Percentiles rank a stretch among this genome's conserved stretches.
Evolutionary conservation across 2,329 filamentous ascomycete species (phyloP).

Genomic region (Sordariomycetes sp.): DNA sequence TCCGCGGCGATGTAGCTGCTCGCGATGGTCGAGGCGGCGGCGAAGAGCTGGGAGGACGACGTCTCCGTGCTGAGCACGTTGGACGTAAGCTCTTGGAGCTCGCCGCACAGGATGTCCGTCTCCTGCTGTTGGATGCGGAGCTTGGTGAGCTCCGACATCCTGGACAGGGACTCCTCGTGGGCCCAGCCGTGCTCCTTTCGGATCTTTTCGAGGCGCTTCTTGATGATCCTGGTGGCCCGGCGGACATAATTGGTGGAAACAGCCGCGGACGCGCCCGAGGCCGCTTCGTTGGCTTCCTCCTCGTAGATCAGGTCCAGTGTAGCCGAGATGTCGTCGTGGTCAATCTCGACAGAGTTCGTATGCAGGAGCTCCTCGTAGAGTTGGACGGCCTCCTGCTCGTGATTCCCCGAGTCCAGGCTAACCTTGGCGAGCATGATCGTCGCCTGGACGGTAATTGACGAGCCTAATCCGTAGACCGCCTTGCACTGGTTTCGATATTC

Average conservation of each 20-base stretch:
- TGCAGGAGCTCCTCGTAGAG: constrained; percentile 24
- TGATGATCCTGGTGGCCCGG: constrained; percentile 17
- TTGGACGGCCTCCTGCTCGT: constrained; percentile 20
- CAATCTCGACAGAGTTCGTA: constrained; percentile 17
- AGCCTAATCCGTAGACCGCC: constrained; percentile 19
- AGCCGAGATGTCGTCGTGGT: constrained; percentile 19
- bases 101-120: constrained; percentile 15
- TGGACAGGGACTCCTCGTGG: constrained; percentile 23
- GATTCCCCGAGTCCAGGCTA: constrained; percentile 23
- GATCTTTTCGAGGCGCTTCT: constrained; percentile 16
- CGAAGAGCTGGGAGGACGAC: constrained; percentile 14
- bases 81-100: constrained; percentile 21
- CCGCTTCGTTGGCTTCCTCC: constrained; percentile 17
- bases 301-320: constrained; percentile 24
- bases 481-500: constrained; percentile 22
- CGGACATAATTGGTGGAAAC: constrained; percentile 17
- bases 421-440: constrained; percentile 21
- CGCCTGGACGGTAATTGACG: constrained; percentile 23
- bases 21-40: constrained; percentile 23
- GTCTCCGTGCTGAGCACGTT: constrained; percentile 21
- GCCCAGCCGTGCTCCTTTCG: constrained; percentile 24
- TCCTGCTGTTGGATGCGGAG: constrained; percentile 22
- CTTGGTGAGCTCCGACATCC: constrained; percentile 22
- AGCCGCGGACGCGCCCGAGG: constrained; percentile 9
- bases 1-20: constrained; percentile 21